Percentiles rank a stretch among this genome's conserved stretches.
Conservation (phyloP, 306 rosid species). For the Oxytropis ochrocephala region DNA sequence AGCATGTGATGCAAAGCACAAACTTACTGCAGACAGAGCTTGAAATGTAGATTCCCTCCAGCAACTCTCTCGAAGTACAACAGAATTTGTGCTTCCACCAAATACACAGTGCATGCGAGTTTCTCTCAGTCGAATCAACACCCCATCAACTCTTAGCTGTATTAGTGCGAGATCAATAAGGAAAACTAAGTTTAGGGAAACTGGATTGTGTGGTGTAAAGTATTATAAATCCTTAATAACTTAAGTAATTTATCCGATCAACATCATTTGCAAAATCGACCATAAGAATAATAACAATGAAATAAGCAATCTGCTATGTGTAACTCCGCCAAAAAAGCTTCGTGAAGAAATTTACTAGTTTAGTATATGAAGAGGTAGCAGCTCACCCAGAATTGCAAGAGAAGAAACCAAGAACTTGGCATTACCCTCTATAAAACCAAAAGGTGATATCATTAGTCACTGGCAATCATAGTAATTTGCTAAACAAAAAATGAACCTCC, state of each 20-base stretch:
- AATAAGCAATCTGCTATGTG: not conserved
- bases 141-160: slow-evolving; percentile 98
- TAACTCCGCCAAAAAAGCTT: not conserved
- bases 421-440: slow-evolving; percentile 76
- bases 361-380: slow-evolving; percentile 15
- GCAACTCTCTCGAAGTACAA: slow-evolving; percentile 78
- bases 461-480: slow-evolving; percentile 8
- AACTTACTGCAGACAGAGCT: slow-evolving; percentile 73
- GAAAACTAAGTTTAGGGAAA: slow-evolving; percentile 3
- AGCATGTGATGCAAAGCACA: not conserved
- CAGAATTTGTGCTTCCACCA: slow-evolving; percentile 46
- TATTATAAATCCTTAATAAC: not conserved
- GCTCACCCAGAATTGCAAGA: slow-evolving; percentile 91
- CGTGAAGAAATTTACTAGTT: not conserved
- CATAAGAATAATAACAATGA: not conserved
- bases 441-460: slow-evolving; percentile 28
- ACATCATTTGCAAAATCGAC: not conserved
- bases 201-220: not conserved
- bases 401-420: slow-evolving; percentile 98
- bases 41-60: slow-evolving; percentile 94
- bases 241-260: not conserved
- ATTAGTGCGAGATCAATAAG: slow-evolving; percentile 23
- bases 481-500: not conserved
- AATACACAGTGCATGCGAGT: slow-evolving; percentile 89
- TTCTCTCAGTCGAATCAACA: slow-evolving; percentile 86